Base-by-base conservation (phyloP, 169 alveolate species). In the Amoebophrya sp. region DNA sequence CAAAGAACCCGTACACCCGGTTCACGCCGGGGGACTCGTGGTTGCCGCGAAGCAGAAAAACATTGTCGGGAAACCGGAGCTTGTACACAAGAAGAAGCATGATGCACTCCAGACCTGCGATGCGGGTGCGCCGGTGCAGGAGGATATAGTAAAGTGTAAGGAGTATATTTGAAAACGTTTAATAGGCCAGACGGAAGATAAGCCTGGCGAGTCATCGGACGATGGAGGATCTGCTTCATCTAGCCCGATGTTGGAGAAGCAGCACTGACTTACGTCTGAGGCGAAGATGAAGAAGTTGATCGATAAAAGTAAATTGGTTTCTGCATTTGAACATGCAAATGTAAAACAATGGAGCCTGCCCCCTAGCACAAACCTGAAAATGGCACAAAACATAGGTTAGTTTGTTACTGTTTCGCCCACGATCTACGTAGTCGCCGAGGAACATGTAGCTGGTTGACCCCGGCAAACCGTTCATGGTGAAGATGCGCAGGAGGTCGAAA, bases 401-500 rank as follows among this genome's bases (percentile, higher is more conserved):
- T n/a, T n/a, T n/a, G n/a, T n/a, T 58, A 58, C 78, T 58, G 89
- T 94, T 95, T 89, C 92, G 92, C 23, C 97, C 97, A 90, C 97
- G 93, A 92, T 96, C 97, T 1, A 96, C 97, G 91, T 96, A 96
- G 89, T 96, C 97, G 31, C 97, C 97, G 26, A 96, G 90, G 23
- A 93, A 96, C 95, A 78, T 40, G 39, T 43, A 78, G 69, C 67
- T 78, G 39, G 88, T 42, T 58, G 92, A 93, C 0, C 96, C 95
- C 5, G 98, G 98, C 69, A 88, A 94, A 0, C 96, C 97, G 31
- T 95, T 96, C 91, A 90, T 92, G 69, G 95, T 96, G 50, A 96
- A 94, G 43, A 96, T 89, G 89, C 97, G 92, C 40, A 96, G 92
- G 50, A 96, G 92, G 90, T 96, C 97, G 48, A 91, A 93, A 89